Percentiles rank a stretch among this genome's conserved stretches.
These are phyloP conservation scores for Hyphodiscus sp. DNA, from an alignment of 2,329 filamentous ascomycete species.

Conservation along the genomic window DNA sequence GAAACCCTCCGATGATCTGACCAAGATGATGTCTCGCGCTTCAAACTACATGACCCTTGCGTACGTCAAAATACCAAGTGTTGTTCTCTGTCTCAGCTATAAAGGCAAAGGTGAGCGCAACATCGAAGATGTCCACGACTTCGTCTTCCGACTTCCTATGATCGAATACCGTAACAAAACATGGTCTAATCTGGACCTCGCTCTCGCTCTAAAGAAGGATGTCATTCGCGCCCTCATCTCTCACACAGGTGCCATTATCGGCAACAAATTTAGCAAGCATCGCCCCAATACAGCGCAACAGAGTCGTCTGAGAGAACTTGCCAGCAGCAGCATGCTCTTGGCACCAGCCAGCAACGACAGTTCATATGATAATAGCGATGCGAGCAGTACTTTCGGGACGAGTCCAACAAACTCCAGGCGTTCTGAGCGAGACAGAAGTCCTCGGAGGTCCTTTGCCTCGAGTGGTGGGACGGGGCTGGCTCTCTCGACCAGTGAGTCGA, in stretches of 20 bases:
- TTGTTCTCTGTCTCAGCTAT: constrained; percentile 92
- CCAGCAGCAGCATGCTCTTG: constrained; percentile 49
- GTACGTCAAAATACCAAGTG: constrained; percentile 89
- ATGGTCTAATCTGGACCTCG: constrained; percentile 95
- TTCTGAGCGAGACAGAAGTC: constrained; percentile 26
- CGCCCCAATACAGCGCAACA: constrained; percentile 75
- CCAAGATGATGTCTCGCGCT: constrained; percentile 91
- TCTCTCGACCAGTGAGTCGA: constrained; percentile 23
- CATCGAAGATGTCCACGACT: constrained; percentile 92
- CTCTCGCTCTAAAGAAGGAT: constrained; percentile 86
- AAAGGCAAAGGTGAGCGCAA: constrained; percentile 95
- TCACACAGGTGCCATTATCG: constrained; percentile 91
- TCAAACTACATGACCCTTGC: constrained; percentile 97
- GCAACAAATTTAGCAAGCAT: constrained; percentile 92
- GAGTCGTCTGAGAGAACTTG: constrained; percentile 73
- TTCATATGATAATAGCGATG: constrained; percentile 28
- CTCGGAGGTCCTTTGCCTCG: constrained; percentile 26
- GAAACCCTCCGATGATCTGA: constrained; percentile 76
- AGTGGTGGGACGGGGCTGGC: constrained; percentile 17
- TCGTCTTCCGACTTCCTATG: constrained; percentile 90
- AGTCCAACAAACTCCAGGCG: constrained; percentile 20
- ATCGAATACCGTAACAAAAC: constrained; percentile 98
- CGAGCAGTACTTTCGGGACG: constrained; percentile 21
- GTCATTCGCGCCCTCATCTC: constrained; percentile 91
- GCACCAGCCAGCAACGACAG: constrained; percentile 25